A percentile compares a stretch with the other conserved stretches of the same genome.
Conservation (phyloP, 352 stramenopile species). For the Ophiocytium majus region DNA sequence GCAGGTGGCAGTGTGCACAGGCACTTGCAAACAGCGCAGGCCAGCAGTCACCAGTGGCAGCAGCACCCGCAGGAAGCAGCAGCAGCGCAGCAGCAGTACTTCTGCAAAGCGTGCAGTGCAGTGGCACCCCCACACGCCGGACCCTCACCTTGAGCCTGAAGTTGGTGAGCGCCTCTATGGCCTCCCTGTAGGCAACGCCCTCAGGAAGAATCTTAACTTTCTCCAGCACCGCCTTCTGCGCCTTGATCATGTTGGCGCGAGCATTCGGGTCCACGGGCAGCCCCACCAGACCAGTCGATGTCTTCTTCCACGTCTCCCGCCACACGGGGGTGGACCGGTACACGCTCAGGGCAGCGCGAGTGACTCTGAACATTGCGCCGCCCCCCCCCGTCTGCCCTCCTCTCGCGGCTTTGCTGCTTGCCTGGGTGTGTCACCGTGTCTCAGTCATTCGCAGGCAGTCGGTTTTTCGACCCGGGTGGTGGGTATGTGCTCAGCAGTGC, state of each 20-base stretch:
- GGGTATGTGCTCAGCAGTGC: no score
- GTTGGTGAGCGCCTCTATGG: slow-evolving; percentile 48
- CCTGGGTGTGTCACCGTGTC: no score
- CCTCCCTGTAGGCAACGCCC: slow-evolving; percentile 40
- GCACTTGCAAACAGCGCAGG: neutral
- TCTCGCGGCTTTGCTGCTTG: no score
- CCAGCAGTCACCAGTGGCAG: neutral
- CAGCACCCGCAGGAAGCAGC: neutral
- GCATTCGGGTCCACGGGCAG: slow-evolving; percentile 51
- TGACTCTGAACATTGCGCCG: slow-evolving; percentile 31
- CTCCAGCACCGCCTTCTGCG: slow-evolving; percentile 41
- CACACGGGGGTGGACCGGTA: slow-evolving; percentile 34
- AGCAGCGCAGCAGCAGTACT: neutral
- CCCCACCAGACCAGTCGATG: slow-evolving; percentile 47
- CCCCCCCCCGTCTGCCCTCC: no score
- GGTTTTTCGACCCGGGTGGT: no score
- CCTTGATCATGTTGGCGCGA: slow-evolving; percentile 33
- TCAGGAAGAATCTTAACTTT: slow-evolving; percentile 56
- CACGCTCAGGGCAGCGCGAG: neutral
- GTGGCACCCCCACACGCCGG: slow-evolving; percentile 22
- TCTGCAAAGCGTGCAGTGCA: no score
- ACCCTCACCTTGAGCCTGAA: slow-evolving; percentile 52
- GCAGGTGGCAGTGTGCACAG: neutral
- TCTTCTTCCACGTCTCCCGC: slow-evolving; percentile 55
- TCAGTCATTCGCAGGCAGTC: no score